These are phyloP conservation scores for Penicillium fuscoglaucum DNA, from an alignment of 2,329 filamentous ascomycete species.

Conservation along the genomic window DNA sequence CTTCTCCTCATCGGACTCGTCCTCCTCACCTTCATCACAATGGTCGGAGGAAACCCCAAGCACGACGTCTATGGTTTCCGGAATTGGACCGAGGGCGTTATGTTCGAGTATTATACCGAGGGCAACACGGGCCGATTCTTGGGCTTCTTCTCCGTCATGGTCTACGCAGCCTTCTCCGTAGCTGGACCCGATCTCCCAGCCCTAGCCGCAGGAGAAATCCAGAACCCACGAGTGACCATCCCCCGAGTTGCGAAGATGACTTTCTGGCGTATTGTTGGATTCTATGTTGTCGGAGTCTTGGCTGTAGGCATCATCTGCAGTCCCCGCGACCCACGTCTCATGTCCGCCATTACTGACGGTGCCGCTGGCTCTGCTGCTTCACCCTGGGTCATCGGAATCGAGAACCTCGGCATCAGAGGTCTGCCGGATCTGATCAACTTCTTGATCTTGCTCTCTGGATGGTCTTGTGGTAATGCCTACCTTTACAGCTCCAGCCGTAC, in stretches of 20 bases:
- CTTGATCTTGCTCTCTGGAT: conserved; percentile 69
- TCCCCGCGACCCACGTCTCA: conserved; percentile 62
- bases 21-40: conserved; percentile 74
- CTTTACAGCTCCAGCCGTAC: conserved; percentile 56
- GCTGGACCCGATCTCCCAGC: conserved; percentile 63
- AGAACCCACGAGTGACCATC: conserved; percentile 68
- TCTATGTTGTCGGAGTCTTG: conserved; percentile 73
- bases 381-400: conserved; percentile 72
- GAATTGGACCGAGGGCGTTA: conserved; percentile 62
- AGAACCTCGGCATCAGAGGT: conserved; percentile 63
- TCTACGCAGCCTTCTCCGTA: conserved; percentile 65
- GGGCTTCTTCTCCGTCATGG: conserved; percentile 71
- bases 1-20: conserved; percentile 68
- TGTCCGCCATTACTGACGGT: conserved; percentile 57
- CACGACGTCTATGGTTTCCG: conserved; percentile 70
- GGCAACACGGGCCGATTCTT: conserved; percentile 67
- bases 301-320: conserved; percentile 68
- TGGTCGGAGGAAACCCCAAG: conserved; percentile 75
- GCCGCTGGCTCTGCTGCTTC: conserved; percentile 66
- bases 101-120: conserved; percentile 63
- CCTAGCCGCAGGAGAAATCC: conserved; percentile 63
- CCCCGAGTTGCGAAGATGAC: conserved; percentile 72
- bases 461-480: conserved; percentile 68
- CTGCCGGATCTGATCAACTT: conserved; percentile 73
- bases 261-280: conserved; percentile 72